Conservation (phyloP, 2,329 filamentous ascomycete genomes). For the Colletotrichum chlorophyti region DNA sequence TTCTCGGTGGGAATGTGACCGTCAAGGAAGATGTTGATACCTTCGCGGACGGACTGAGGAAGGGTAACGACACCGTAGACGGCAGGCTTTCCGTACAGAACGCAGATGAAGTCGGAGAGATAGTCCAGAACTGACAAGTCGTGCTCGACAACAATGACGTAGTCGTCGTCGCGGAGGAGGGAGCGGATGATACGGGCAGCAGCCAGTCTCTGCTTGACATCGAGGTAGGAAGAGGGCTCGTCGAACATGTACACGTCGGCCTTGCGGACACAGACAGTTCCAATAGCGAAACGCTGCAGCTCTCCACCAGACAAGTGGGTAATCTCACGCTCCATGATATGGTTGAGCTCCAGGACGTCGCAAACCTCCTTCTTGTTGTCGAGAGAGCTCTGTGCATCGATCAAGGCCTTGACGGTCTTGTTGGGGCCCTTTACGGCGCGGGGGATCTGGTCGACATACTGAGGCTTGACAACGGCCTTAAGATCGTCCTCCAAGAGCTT, state of each 20-base stretch:
- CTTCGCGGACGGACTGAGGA: slow-evolving; percentile 94
- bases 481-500: slow-evolving; percentile 97
- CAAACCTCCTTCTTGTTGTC: slow-evolving; percentile 83
- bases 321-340: slow-evolving; percentile 93
- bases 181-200: slow-evolving; percentile 93
- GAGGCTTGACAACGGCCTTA: slow-evolving; percentile 97
- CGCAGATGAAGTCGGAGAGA: slow-evolving; percentile 97
- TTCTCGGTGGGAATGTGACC: slow-evolving; percentile 99
- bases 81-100: slow-evolving; percentile 93
- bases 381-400: slow-evolving; percentile 78
- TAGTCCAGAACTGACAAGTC: slow-evolving; percentile 98
- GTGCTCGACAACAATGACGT: slow-evolving; percentile 99
- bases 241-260: slow-evolving; percentile 99
- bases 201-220: slow-evolving; percentile 98
- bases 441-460: slow-evolving; percentile 98
- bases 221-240: slow-evolving; percentile 97
- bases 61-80: slow-evolving; percentile 98
- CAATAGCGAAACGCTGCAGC: slow-evolving; percentile 96
- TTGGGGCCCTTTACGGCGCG: slow-evolving; percentile 84
- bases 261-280: slow-evolving; percentile 92
- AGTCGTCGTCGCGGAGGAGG: slow-evolving; percentile 86
- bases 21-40: slow-evolving; percentile 99
- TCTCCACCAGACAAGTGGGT: slow-evolving; percentile 93
- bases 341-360: slow-evolving; percentile 83
- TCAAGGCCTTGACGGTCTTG: slow-evolving; percentile 79